phyloP scores from a whole-genome alignment of 1,284 basidiomycete species.

The Rhizoctonia solani region DNA sequence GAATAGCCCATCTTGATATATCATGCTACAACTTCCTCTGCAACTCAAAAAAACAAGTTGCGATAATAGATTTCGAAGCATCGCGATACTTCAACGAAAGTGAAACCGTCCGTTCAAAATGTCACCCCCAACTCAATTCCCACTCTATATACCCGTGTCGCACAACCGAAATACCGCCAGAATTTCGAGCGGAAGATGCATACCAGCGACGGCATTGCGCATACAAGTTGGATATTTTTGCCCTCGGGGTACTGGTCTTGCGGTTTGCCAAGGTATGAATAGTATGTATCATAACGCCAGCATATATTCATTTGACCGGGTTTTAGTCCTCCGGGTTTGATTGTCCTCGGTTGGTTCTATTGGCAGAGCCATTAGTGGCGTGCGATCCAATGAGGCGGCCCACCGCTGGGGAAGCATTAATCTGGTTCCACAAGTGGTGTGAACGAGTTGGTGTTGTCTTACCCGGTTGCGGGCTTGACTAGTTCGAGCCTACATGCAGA shows the following conservation, averaged over 20 bases:
- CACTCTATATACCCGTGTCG: conserved; percentile 11
- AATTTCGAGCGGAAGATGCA: conserved; percentile 19
- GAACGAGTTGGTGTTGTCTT: conserved; percentile 22
- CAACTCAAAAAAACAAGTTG: neutral
- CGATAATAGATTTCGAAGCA: conserved; percentile 24
- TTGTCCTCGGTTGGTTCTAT: conserved; percentile 16
- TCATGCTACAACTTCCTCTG: conserved; percentile 31
- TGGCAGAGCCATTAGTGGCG: conserved; percentile 26
- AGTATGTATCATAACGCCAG: neutral
- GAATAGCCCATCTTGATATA: conserved; percentile 31
- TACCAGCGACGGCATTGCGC: conserved; percentile 24
- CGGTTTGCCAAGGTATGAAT: conserved; percentile 30
- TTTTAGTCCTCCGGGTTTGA: conserved; percentile 31
- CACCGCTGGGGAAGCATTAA: conserved; percentile 14
- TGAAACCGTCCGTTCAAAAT: neutral
- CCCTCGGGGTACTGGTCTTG: conserved; percentile 16
- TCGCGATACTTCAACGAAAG: neutral
- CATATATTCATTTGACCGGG: neutral
- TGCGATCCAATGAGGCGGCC: conserved; percentile 7
- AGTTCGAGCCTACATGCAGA: neutral
- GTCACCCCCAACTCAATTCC: neutral
- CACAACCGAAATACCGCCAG: conserved; percentile 29
- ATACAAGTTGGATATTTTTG: conserved; percentile 33
- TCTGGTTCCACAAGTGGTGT: conserved; percentile 26
- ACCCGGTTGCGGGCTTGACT: neutral